These are phyloP conservation scores for Spiraea crenata DNA, from an alignment of 331 rosid genomes.

Conservation along the genomic window DNA sequence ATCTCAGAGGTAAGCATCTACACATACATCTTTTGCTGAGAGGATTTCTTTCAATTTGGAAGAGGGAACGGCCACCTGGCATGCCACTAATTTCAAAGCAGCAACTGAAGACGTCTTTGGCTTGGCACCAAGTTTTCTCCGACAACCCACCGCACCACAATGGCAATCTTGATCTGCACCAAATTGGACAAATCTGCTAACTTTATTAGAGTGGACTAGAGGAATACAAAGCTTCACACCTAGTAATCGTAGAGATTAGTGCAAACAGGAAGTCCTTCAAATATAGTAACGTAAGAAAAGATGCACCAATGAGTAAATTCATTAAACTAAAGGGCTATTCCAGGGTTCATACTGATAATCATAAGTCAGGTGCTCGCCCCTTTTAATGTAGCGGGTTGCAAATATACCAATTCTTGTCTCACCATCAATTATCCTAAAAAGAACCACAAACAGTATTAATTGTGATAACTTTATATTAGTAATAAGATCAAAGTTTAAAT, in stretches of 20 bases:
- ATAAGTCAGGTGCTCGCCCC: slow-evolving; percentile 93
- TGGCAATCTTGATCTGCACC: slow-evolving; percentile 99
- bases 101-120: slow-evolving; percentile 82
- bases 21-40: slow-evolving; percentile 44
- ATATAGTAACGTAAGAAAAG: background rate
- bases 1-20: background rate
- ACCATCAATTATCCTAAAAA: slow-evolving; percentile 79
- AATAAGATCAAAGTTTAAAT: slow-evolving; percentile 2
- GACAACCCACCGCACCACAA: slow-evolving; percentile 83
- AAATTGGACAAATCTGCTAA: slow-evolving; percentile 93
- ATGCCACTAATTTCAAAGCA: slow-evolving; percentile 76
- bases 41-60: slow-evolving; percentile 49
- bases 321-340: slow-evolving; percentile 23
- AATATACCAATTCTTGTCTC: slow-evolving; percentile 95
- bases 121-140: slow-evolving; percentile 84
- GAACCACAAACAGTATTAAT: background rate
- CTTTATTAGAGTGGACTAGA: slow-evolving; percentile 51
- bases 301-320: slow-evolving; percentile 6
- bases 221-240: background rate
- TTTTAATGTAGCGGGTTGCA: slow-evolving; percentile 64
- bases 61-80: slow-evolving; percentile 77
- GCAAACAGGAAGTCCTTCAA: slow-evolving; percentile 5
- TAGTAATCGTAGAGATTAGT: background rate
- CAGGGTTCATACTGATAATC: slow-evolving; percentile 82
- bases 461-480: background rate